Conservation (phyloP, 23 red algal genomes). For the Gracilaria caudata region DNA sequence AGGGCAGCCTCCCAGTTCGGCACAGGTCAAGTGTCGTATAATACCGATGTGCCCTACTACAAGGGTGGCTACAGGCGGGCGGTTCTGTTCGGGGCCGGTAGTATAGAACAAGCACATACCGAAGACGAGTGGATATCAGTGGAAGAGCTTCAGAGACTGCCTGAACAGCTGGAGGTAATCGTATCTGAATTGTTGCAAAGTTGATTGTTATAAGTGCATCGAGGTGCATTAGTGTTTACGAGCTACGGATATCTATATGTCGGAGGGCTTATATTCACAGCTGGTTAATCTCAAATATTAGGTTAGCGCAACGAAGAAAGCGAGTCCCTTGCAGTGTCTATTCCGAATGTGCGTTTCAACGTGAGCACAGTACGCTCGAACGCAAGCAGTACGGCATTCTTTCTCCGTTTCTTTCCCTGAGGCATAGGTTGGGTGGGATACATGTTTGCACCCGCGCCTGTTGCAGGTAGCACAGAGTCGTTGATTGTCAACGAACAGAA, state of each 20-base stretch:
- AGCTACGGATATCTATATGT: background rate
- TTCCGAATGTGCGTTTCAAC: conserved; percentile 33
- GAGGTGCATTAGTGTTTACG: conserved; percentile 15
- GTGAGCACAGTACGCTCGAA: conserved; percentile 20
- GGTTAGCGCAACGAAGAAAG: conserved; percentile 19
- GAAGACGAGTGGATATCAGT: conserved; percentile 41
- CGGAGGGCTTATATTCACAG: conserved; percentile 21
- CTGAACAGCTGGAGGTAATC: conserved; percentile 26
- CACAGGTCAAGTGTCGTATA: conserved; percentile 46
- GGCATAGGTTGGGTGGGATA: conserved; percentile 8
- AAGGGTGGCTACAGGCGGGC: conserved; percentile 5
- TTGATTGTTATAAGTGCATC: background rate
- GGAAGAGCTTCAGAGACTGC: conserved; percentile 39
- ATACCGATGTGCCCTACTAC: conserved; percentile 73
- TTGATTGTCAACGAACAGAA: conserved; percentile 87
- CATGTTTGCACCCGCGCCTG: background rate
- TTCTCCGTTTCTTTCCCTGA: conserved; percentile 29
- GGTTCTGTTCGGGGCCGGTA: conserved; percentile 62
- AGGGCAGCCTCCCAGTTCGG: conserved; percentile 18
- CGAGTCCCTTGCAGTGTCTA: conserved; percentile 13
- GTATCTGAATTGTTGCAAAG: conserved; percentile 42
- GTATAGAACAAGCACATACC: conserved; percentile 66
- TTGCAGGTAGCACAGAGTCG: conserved; percentile 84
- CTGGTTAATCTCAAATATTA: background rate
- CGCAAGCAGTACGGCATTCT: conserved; percentile 34